phyloP scores from a whole-genome alignment of 1,284 basidiomycete species.

The Tilletiaria anomala region DNA sequence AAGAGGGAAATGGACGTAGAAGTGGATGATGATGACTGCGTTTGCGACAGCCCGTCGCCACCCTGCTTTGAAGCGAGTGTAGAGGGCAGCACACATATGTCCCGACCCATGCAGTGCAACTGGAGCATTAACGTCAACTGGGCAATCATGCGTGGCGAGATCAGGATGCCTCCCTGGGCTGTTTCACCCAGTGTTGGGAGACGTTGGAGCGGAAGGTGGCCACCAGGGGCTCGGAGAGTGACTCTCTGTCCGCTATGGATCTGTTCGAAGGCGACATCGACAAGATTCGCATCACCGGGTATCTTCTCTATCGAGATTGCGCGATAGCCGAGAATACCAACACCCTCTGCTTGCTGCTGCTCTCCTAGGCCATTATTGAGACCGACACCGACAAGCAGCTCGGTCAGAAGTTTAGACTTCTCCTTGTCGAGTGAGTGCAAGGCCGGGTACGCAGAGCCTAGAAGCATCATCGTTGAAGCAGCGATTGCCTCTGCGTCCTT shows the following conservation, averaged over 20 bases:
- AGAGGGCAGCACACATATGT: slow-evolving; percentile 32
- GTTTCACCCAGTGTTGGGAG: slow-evolving; percentile 15
- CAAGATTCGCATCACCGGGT: slow-evolving; percentile 4
- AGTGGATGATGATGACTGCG: slow-evolving; percentile 37
- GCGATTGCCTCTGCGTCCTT: slow-evolving; percentile 6
- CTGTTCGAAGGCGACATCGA: slow-evolving; percentile 19
- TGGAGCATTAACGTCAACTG: slow-evolving; percentile 37
- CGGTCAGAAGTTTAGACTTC: slow-evolving; percentile 19
- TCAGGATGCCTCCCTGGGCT: slow-evolving; percentile 10
- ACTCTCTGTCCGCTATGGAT: slow-evolving; percentile 6
- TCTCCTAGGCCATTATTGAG: slow-evolving; percentile 25
- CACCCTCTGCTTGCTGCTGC: slow-evolving; percentile 8
- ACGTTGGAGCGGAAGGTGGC: slow-evolving; percentile 18
- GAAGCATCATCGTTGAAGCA: slow-evolving; percentile 18
- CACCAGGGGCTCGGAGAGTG: slow-evolving; percentile 20
- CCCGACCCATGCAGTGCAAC: slow-evolving; percentile 35
- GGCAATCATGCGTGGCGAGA: slow-evolving; percentile 35
- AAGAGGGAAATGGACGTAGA: slow-evolving; percentile 37
- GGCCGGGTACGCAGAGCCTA: slow-evolving; percentile 32
- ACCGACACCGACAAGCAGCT: slow-evolving; percentile 22
- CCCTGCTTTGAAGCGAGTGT: slow-evolving; percentile 7
- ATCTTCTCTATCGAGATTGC: slow-evolving; percentile 9
- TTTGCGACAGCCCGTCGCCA: slow-evolving; percentile 8
- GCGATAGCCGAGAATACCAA: slow-evolving; percentile 29
- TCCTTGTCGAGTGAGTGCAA: slow-evolving; percentile 20